Percentiles rank a stretch among this genome's conserved stretches.
Conservation (phyloP, 257 asterid genomes). For the Thymus mandschuricus region DNA sequence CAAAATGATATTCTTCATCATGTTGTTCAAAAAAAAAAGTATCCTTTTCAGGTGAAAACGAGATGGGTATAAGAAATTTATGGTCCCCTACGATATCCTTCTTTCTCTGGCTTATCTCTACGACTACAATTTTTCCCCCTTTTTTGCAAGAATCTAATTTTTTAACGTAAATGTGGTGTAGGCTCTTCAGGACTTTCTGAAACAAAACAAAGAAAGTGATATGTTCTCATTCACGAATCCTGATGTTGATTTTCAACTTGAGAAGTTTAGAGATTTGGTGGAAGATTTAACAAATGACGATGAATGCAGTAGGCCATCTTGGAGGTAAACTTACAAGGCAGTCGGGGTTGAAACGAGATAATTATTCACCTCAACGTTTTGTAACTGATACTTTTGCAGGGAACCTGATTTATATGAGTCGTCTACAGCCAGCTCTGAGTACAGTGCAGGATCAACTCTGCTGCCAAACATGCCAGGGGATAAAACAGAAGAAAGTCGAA, state of each 20-base stretch:
- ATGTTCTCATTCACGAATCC: conserved; percentile 43
- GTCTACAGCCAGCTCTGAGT: conserved; percentile 80
- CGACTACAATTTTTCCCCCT: conserved; percentile 21
- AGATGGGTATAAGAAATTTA: background rate
- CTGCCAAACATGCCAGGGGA: conserved; percentile 45
- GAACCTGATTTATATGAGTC: conserved; percentile 64
- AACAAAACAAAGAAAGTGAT: conserved; percentile 70
- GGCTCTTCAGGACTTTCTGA: conserved; percentile 79
- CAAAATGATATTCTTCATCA: conserved; percentile 21
- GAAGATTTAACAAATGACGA: conserved; percentile 62
- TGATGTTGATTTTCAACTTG: conserved; percentile 62
- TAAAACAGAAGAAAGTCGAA: conserved; percentile 50
- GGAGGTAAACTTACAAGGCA: conserved; percentile 59
- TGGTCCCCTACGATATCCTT: conserved; percentile 17
- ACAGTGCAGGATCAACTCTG: conserved; percentile 80
- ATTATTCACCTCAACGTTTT: conserved; percentile 30
- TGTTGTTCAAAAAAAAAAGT: background rate
- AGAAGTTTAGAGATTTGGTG: conserved; percentile 64
- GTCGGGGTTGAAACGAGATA: background rate
- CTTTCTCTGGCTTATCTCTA: conserved; percentile 11
- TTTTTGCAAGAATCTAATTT: conserved; percentile 27
- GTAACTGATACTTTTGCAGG: conserved; percentile 54
- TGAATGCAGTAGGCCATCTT: conserved; percentile 58
- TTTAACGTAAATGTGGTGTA: conserved; percentile 38
- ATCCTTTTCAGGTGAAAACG: conserved; percentile 17